Percentiles rank a stretch among this genome's conserved stretches.
These are phyloP conservation scores for Fraxinus velutina DNA, from an alignment of 305 asterid species.

Conservation along the genomic window DNA sequence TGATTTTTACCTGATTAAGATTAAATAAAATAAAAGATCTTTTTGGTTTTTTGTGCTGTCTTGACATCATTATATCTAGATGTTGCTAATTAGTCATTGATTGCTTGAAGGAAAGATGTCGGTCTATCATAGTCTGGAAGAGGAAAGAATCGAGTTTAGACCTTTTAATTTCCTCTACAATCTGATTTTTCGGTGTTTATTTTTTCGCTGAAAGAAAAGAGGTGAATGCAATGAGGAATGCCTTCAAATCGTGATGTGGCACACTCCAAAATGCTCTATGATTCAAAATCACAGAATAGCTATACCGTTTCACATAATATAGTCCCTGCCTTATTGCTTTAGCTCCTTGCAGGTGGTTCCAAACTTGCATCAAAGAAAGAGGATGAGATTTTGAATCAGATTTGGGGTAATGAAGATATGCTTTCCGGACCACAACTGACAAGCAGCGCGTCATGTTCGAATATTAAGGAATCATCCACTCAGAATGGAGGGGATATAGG, in stretches of 20 bases:
- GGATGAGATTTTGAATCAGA: constrained; percentile 55
- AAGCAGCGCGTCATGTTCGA: constrained; percentile 50
- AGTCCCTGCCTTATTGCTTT: constrained; percentile 12
- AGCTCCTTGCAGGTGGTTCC: constrained; percentile 58
- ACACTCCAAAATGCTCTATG: not conserved
- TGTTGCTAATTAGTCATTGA: not conserved
- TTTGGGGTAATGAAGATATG: constrained; percentile 44
- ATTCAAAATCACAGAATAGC: constrained; percentile 1
- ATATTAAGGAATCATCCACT: constrained; percentile 33
- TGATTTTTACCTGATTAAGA: not conserved
- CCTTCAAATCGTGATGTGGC: not conserved
- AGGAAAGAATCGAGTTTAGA: not conserved
- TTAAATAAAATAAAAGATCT: not conserved
- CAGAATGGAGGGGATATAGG: constrained; percentile 35
- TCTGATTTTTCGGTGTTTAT: not conserved
- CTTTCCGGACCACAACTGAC: constrained; percentile 32
- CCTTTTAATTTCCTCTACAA: not conserved
- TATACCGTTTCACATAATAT: not conserved
- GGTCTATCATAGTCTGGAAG: not conserved
- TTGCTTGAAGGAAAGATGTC: not conserved
- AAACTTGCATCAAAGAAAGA: constrained; percentile 52
- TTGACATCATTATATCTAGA: not conserved
- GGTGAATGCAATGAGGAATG: not conserved
- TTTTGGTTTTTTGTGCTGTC: not conserved
- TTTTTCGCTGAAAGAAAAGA: not conserved